Evolutionary conservation across 129 eudicot genomes (phyloP).

Genomic region (Ambrosia trifida): DNA sequence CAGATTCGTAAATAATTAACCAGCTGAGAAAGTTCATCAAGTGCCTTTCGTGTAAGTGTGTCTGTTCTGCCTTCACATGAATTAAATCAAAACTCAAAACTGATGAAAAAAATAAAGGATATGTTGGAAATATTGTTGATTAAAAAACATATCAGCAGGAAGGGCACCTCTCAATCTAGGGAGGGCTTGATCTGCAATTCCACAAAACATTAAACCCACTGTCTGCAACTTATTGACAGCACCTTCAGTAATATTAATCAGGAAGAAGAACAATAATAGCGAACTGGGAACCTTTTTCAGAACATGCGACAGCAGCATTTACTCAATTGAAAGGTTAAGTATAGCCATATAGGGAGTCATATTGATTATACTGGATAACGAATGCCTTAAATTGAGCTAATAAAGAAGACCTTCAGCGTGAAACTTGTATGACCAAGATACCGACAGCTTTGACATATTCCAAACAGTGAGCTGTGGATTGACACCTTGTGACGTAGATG

Average conservation of each 20-base stretch:
- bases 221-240: too few relatives aligned
- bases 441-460: conserved; percentile 69
- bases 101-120: too few relatives aligned
- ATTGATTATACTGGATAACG: not conserved
- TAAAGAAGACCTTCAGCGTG: conserved; percentile 61
- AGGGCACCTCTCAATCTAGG: too few relatives aligned
- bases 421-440: conserved; percentile 78
- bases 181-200: too few relatives aligned
- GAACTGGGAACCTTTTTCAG: conserved; percentile 45
- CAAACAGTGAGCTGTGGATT: conserved; percentile 66
- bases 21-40: too few relatives aligned
- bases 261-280: conserved; percentile 77
- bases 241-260: conserved; percentile 37
- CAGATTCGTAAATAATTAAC: too few relatives aligned
- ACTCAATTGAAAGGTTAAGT: conserved; percentile 5
- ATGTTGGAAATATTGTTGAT: too few relatives aligned
- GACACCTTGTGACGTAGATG: conserved; percentile 75
- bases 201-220: too few relatives aligned
- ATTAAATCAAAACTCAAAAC: too few relatives aligned
- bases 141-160: too few relatives aligned
- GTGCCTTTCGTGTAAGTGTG: too few relatives aligned
- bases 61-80: too few relatives aligned
- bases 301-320: conserved; percentile 73
- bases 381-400: not conserved
- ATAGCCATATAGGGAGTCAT: not conserved